Evolutionary conservation across 1,139 yeast species (phyloP).

Genomic region (Diutina mesorugosa): DNA sequence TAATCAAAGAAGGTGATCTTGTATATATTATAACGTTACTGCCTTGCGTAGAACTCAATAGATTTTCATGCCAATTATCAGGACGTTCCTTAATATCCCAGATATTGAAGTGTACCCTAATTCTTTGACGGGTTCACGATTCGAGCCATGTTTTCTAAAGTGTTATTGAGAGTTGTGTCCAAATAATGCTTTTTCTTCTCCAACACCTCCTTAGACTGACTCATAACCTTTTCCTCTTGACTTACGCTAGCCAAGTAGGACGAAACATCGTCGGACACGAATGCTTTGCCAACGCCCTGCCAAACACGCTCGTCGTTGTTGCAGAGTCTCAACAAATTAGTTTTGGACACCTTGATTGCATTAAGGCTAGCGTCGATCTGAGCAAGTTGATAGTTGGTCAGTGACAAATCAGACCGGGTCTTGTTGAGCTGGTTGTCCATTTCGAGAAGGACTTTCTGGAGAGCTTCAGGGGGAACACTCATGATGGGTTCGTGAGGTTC

Average conservation of each 20-base stretch:
- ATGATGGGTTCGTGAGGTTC: slow-evolving; percentile 6
- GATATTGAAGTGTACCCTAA: not conserved
- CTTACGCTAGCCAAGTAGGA: slow-evolving; percentile 37
- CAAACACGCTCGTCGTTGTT: slow-evolving; percentile 43
- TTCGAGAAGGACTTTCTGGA: slow-evolving; percentile 41
- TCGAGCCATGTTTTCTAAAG: slow-evolving; percentile 49
- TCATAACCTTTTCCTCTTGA: slow-evolving; percentile 38
- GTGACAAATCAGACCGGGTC: slow-evolving; percentile 49
- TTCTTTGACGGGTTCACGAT: slow-evolving; percentile 13
- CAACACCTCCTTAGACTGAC: slow-evolving; percentile 49
- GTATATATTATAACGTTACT: not conserved
- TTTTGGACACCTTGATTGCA: slow-evolving; percentile 42
- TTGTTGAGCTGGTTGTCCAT: slow-evolving; percentile 52
- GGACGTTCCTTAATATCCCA: not conserved
- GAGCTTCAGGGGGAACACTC: slow-evolving; percentile 38
- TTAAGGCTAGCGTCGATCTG: slow-evolving; percentile 44
- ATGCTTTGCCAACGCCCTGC: slow-evolving; percentile 80
- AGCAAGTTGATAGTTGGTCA: slow-evolving; percentile 48
- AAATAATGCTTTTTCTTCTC: slow-evolving; percentile 60
- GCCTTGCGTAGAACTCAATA: not conserved
- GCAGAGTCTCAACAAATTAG: slow-evolving; percentile 34
- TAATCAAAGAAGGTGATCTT: not conserved
- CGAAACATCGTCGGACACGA: slow-evolving; percentile 29
- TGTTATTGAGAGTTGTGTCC: slow-evolving; percentile 66
- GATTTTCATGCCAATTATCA: not conserved